Evolutionary conservation across 306 rosid species (phyloP).

Genomic region (Alnus rubra): DNA sequence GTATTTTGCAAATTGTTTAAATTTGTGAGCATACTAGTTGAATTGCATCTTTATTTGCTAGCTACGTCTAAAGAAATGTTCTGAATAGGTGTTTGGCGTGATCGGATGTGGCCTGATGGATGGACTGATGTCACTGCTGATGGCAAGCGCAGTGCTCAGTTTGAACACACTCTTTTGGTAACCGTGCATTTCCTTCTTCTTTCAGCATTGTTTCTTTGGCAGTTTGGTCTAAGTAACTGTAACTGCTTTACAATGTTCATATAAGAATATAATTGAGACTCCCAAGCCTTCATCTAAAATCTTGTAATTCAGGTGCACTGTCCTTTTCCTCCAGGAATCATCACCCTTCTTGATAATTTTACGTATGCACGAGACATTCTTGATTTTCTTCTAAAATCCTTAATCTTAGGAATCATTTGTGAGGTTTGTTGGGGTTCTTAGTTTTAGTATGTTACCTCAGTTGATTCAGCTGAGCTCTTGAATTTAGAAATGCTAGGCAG

Average conservation of each 20-base stretch:
- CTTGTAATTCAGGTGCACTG: not conserved
- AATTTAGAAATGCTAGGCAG: not conserved
- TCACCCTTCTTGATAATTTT: not conserved
- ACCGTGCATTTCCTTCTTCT: constrained; percentile 14
- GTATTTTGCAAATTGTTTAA: constrained; percentile 32
- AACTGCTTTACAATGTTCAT: not conserved
- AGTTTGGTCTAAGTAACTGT: too few relatives aligned
- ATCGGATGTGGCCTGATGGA: constrained; percentile 97
- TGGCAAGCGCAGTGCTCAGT: constrained; percentile 95
- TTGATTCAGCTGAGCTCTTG: not conserved
- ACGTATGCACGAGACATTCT: not conserved
- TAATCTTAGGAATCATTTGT: not conserved
- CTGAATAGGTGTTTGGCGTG: constrained; percentile 81
- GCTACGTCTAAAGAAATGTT: constrained; percentile 7
- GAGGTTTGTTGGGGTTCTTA: not conserved
- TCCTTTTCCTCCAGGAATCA: not conserved
- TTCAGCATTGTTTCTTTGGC: not conserved
- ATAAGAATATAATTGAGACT: not conserved
- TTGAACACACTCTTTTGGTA: constrained; percentile 96
- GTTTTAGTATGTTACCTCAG: not conserved
- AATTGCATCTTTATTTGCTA: not conserved
- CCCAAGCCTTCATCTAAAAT: not conserved
- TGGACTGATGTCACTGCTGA: constrained; percentile 87
- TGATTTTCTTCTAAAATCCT: not conserved
- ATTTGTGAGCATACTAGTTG: not conserved